Evolutionary conservation across 1,284 basidiomycete genomes (phyloP), one percentile per base, ranked within the genome.

Genomic region (Moesziomyces parantarcticus): DNA sequence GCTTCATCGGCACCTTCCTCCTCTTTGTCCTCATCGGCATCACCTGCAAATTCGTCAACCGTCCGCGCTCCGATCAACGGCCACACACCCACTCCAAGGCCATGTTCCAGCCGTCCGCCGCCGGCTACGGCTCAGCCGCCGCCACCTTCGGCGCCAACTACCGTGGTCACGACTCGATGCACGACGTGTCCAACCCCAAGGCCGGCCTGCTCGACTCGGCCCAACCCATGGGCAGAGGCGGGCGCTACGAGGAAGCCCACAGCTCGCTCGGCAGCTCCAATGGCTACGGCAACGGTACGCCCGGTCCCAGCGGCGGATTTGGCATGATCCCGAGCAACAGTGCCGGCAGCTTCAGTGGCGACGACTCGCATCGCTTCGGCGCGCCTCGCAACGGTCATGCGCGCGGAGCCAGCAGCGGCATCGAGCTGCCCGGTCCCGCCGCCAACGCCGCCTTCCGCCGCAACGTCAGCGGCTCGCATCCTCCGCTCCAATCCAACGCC

Each of bases 61-160:
- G 56, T 11, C 74, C 74, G 20, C 52, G 58, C 34, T 44, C 61
- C 26, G 56, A 64, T 26, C 43, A 36, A 11, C 61, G 58, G 4
- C 55, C 52, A 3, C 58, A 53, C n/a, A 18, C 8, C 26, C 21
- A 58, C n/a, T 14, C 58, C 3, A 65, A 61, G 34, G 40, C 29
- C 22, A 72, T 76, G 68, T 76, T 53, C 32, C 69, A 76, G 52
- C 74, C 74, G 16, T 76, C 74, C 2, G 74, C 74, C 4, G 69
- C 74, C 7, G 69, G 74, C 20, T 76, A 76, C 34, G 70, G 65
- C 5, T 58, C 67, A 5, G 26, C 23, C 13, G 48, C 48, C 9
- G 34, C 48, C 20, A 5, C 48, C 7, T 29, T 18, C 21, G 29
- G 26, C 43, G 29, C 22, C 22, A 50, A 29, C 18, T 65, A 54